Conservation (phyloP, 106 monocot genomes). For the Platanthera guangdongensis region DNA sequence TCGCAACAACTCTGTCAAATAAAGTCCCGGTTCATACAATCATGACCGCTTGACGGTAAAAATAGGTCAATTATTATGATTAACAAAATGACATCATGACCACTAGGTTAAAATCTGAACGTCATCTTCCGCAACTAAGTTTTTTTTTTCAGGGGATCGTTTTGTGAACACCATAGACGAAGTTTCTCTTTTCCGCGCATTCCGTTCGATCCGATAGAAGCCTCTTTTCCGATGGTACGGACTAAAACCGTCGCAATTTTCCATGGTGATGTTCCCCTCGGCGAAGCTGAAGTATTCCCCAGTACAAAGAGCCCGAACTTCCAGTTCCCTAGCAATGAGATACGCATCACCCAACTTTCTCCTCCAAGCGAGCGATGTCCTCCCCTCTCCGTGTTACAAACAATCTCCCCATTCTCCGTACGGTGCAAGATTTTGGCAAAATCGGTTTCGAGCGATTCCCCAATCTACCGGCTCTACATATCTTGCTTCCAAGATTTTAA, state of each 20-base stretch:
- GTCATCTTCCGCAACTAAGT: background rate
- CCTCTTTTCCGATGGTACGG: conserved; percentile 5
- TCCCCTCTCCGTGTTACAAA: conserved; percentile 56
- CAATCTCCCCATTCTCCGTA: conserved; percentile 59
- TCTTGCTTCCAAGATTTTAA: conserved; percentile 49
- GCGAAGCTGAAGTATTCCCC: conserved; percentile 48
- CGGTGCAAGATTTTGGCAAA: conserved; percentile 54
- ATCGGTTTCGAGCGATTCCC: conserved; percentile 23
- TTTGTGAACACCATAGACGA: background rate
- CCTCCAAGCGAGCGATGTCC: conserved; percentile 54
- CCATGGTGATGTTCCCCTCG: conserved; percentile 40
- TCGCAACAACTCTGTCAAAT: too few species aligned
- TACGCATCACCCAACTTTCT: conserved; percentile 53
- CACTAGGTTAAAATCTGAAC: background rate
- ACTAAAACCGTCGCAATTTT: conserved; percentile 21
- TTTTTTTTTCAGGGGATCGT: background rate
- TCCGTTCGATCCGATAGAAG: background rate
- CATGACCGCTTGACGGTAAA: too few species aligned
- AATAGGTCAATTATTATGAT: too few species aligned
- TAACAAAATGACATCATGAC: too few species aligned
- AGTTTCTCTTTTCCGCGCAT: background rate
- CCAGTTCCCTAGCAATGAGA: conserved; percentile 39
- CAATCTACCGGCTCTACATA: conserved; percentile 39
- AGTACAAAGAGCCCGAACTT: conserved; percentile 8
- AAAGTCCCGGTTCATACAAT: too few species aligned